Base-by-base conservation (phyloP, 805 yeast species). In the Wickerhamomyces subpelliculosus region DNA sequence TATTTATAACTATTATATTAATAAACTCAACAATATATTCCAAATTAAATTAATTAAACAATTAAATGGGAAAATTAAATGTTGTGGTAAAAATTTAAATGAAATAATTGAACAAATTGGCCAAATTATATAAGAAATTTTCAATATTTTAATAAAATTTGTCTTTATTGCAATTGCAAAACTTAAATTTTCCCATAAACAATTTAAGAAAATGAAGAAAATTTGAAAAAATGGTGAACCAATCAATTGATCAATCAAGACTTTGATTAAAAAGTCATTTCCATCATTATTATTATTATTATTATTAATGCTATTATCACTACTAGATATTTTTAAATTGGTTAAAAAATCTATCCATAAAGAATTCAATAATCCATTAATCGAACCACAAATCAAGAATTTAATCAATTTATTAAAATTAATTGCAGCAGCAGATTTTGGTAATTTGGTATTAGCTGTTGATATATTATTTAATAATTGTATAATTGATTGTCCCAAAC, bases 161-260 rank as follows among this genome's bases (percentile, higher is more conserved):
- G 63, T 44, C 41, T 60, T 58, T 18, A 65, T 41, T 14, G 52
- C 67, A 34, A 51, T 47, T 42, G 27, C 39, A 14, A 52, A 55
- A 36, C 55, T 69, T 35, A 54, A 62, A 26, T 67, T 61, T 40
- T 79, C 84, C 84, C 85, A 79, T 10, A 74, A 46, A 30, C 72
- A 64, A 42, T 67, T 70, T 41, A 67, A 68, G 2, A 70, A 47
- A 34, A 69, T 64, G 51, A 75, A 79, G 3, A 68, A 40, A 22
- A 72, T 51, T 48, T 78, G 85, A 51, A 76, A 78, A 14, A 53
- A 43, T 0, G 80, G 74, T 0, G 75, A 69, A 0, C 84, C 85
- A 2, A 75, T 44, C 1, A 63, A 40, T 51, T 78, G 84, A 51
- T 79, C 86, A 4, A 70, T 41, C 9, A 70, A 21, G 24, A 79